Base-by-base conservation (phyloP, 768 basidiomycete genomes). In the Amanita rubescens region DNA sequence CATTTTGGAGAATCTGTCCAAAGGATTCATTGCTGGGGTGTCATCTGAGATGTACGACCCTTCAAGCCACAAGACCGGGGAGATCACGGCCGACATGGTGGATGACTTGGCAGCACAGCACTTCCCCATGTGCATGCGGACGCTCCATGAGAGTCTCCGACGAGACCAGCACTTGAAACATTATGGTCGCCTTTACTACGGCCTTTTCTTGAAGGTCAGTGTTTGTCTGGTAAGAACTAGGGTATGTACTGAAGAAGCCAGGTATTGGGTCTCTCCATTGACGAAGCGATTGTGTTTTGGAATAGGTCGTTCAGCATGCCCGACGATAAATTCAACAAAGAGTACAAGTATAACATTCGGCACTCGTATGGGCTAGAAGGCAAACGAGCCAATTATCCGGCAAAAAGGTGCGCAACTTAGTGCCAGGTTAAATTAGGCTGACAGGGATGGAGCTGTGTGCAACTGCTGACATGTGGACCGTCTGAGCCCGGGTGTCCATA, bases 261-360 rank as follows among this genome's bases (percentile, higher is more conserved):
- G 95, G 90, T 90, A 1, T 74, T 98, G 53, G 96, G 96, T 7
- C 70, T 99, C 54, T 86, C 94, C 0, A 81, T 99, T 33, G 95
- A 99, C 14, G 96, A 99, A 69, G 94, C 96, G 1, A 66, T 97
- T 44, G 71, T 78, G 9, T 99, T 96, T 69, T 99, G 96, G 96
- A 76, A 91, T 51, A 89, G 84, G 64, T 85, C 89, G 22, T 96
- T 95, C 57, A 73, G 70, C 24, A 81, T 91, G 51, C 82, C 85
- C 9, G 95, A 97, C 55, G 93, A 97, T 70, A 87, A 92, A 66
- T 99, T 98, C 71, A 95, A 94, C 74, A 99, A 98, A 65, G 90
- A 96, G 65, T 86, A 97, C 77, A 86, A 83, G 61, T 99, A 99
- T 67, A 99, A 98, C 59, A 94, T 99, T 61, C 85, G 95, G 42